A percentile compares a stretch with the other conserved stretches of the same genome.
phyloP scores from a whole-genome alignment of 202 grass and related monocot genomes.

The Eragrostis tef region DNA sequence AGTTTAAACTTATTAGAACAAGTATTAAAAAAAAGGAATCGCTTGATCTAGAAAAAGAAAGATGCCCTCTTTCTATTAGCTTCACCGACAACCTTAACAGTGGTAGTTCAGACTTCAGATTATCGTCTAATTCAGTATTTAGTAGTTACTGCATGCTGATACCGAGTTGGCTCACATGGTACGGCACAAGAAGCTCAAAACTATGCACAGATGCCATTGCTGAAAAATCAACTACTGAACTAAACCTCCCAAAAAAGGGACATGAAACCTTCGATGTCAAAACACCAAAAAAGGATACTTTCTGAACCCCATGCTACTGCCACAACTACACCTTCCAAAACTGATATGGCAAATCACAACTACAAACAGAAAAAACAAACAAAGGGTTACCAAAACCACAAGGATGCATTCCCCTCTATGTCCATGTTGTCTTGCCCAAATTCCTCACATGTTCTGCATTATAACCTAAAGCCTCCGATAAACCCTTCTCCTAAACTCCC shows the following conservation, averaged over 20 bases:
- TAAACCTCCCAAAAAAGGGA: too few species aligned
- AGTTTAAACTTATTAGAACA: conserved; percentile 7
- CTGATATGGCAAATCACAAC: conserved; percentile 18
- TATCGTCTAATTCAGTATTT: background rate
- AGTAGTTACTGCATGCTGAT: background rate
- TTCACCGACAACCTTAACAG: background rate
- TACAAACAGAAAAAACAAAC: background rate
- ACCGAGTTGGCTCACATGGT: background rate
- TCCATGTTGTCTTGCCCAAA: background rate
- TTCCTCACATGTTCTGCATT: background rate
- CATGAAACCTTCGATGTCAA: background rate
- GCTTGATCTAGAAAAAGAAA: conserved; percentile 9
- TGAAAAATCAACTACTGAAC: background rate
- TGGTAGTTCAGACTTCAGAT: background rate
- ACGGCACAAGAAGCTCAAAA: background rate
- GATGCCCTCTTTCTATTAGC: background rate
- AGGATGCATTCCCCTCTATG: background rate
- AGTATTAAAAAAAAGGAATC: conserved; percentile 1
- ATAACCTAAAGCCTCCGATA: conserved; percentile 43
- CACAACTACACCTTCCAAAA: background rate
- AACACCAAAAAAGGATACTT: too few species aligned
- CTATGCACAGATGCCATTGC: background rate
- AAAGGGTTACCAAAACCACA: conserved; percentile 11
- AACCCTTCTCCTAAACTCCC: conserved; percentile 19
- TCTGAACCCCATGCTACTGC: background rate